Conservation (phyloP, 257 asterid species). For the Leptodermis oblonga region DNA sequence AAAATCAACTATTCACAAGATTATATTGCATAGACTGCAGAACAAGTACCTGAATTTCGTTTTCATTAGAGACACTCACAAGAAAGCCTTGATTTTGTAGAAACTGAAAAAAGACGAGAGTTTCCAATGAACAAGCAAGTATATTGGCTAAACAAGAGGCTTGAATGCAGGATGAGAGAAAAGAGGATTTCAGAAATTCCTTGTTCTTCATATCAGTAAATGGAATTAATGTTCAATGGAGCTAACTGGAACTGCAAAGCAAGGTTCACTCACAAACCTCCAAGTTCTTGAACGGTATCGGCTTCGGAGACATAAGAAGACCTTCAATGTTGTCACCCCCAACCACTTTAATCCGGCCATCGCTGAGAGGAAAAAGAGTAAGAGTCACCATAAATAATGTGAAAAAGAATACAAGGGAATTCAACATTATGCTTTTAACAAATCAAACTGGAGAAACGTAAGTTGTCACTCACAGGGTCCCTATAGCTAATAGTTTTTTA, state of each 20-base stretch:
- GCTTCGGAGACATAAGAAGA: constrained; percentile 71
- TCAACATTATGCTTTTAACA: not conserved
- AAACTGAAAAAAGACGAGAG: constrained; percentile 53
- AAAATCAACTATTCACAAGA: constrained; percentile 9
- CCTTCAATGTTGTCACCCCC: constrained; percentile 89
- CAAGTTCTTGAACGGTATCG: constrained; percentile 73
- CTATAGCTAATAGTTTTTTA: constrained; percentile 84
- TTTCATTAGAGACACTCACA: constrained; percentile 80
- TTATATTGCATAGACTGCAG: constrained; percentile 9
- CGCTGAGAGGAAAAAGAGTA: constrained; percentile 44
- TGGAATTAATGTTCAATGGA: not conserved
- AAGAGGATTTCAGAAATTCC: not conserved
- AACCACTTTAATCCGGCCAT: constrained; percentile 89
- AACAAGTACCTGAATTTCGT: constrained; percentile 74
- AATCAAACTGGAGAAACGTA: constrained; percentile 6
- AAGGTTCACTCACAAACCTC: constrained; percentile 56
- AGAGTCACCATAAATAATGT: not conserved
- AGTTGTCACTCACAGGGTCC: constrained; percentile 63
- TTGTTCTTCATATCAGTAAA: not conserved
- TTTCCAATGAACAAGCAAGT: not conserved
- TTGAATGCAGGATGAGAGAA: not conserved
- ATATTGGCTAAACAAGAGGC: not conserved
- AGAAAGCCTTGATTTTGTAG: constrained; percentile 92
- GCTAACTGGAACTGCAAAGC: not conserved
- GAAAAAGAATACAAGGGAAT: constrained; percentile 3